Evolutionary conservation across 1,139 yeast species (phyloP).

Genomic region (Saccharomycopsis hybrid): DNA sequence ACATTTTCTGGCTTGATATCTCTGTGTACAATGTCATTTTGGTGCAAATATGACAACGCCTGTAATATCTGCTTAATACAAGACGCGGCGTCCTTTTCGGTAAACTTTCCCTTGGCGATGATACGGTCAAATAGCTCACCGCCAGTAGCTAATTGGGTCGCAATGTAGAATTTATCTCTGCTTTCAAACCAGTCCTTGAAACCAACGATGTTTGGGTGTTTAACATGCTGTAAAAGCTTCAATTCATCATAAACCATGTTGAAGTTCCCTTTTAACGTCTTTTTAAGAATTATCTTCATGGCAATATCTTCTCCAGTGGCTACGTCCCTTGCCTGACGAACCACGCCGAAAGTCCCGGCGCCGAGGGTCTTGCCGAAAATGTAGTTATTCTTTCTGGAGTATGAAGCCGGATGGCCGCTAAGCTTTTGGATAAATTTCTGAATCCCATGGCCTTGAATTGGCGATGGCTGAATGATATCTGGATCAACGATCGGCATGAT

Average conservation of each 20-base stretch:
- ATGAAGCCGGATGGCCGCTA: conserved; percentile 69
- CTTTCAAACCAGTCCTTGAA: conserved; percentile 88
- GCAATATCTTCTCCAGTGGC: conserved; percentile 70
- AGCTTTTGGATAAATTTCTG: conserved; percentile 39
- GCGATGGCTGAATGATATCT: conserved; percentile 22
- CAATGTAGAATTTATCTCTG: conserved; percentile 68
- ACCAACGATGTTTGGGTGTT: conserved; percentile 77
- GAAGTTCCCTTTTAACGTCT: conserved; percentile 64
- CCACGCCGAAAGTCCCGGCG: conserved; percentile 90
- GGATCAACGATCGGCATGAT: conserved; percentile 10
- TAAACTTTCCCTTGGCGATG: conserved; percentile 66
- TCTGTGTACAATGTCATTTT: conserved; percentile 73
- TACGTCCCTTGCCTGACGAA: conserved; percentile 62
- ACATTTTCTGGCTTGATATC: conserved; percentile 90
- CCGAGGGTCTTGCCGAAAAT: conserved; percentile 77
- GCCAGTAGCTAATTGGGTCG: conserved; percentile 76
- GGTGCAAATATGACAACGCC: conserved; percentile 72
- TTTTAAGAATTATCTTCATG: conserved; percentile 75
- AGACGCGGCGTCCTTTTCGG: conserved; percentile 75
- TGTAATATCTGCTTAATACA: conserved; percentile 64
- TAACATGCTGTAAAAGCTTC: conserved; percentile 52
- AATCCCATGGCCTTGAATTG: conserved; percentile 28
- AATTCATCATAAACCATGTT: conserved; percentile 71
- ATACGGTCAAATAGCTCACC: conserved; percentile 89
- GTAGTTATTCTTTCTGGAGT: conserved; percentile 56